phyloP scores from a whole-genome alignment of 805 yeast genomes.

The Candida sakaeoensis region DNA sequence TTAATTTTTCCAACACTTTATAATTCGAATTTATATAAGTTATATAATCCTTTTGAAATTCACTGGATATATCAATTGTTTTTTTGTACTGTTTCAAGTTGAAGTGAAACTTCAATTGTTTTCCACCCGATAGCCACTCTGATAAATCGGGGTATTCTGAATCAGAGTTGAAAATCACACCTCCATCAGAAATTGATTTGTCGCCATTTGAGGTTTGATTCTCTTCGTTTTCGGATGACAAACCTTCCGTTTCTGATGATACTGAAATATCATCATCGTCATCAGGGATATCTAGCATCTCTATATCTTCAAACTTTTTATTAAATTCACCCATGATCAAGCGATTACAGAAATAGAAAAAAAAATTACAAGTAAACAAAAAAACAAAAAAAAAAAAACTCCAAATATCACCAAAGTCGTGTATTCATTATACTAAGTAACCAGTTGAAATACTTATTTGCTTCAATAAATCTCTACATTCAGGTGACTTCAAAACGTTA shows the following conservation, averaged over 20 bases:
- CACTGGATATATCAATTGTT: constrained; percentile 31
- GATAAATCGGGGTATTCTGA: constrained; percentile 38
- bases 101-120: constrained; percentile 35
- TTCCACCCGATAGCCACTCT: constrained; percentile 42
- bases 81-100: constrained; percentile 38
- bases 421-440: neutral
- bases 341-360: too few relatives aligned
- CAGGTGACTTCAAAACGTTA: neutral
- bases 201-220: too few relatives aligned
- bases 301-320: constrained; percentile 33
- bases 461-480: neutral
- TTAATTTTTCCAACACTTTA: constrained; percentile 44
- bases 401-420: constrained; percentile 6
- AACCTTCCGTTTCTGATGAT: constrained; percentile 26
- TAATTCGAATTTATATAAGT: constrained; percentile 49
- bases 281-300: constrained; percentile 43
- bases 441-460: constrained; percentile 2
- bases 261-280: constrained; percentile 20
- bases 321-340: neutral
- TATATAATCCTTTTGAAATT: constrained; percentile 38
- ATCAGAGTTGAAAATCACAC: constrained; percentile 10
- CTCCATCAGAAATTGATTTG: neutral
- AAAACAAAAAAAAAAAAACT: constrained; percentile 2
- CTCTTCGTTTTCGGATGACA: constrained; percentile 11
- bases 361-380: constrained; percentile 1